Conservation (phyloP, 495 filamentous ascomycete genomes). For the Penicillium canariense region DNA sequence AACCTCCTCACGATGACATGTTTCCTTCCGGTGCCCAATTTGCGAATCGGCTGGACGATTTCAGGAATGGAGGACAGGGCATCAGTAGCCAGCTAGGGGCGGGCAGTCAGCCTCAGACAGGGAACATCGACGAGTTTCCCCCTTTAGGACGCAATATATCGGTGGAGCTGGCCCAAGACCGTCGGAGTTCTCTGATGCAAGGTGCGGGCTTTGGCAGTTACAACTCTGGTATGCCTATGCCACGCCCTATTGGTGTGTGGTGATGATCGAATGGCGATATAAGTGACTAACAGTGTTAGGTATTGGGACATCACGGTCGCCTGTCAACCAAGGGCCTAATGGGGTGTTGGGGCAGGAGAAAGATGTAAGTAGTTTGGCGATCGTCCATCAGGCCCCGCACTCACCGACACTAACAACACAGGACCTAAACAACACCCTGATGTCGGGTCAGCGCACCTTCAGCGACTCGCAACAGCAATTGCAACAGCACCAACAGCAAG, state of each 20-base stretch:
- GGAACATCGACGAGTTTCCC: constrained; percentile 79
- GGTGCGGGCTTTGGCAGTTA: constrained; percentile 62
- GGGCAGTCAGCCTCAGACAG: constrained; percentile 60
- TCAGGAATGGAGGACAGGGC: constrained; percentile 58
- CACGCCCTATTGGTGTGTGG: constrained; percentile 20
- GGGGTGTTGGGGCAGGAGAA: constrained; percentile 44
- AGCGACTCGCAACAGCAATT: constrained; percentile 35
- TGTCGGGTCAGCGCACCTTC: constrained; percentile 36
- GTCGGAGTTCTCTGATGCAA: constrained; percentile 61
- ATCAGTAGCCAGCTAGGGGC: constrained; percentile 55
- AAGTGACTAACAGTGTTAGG: constrained; percentile 27
- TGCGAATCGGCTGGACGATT: constrained; percentile 55
- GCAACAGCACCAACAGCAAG: constrained; percentile 39
- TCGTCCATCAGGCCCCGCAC: constrained; percentile 19
- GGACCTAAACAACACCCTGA: constrained; percentile 35
- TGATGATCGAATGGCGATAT: not conserved
- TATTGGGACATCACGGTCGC: constrained; percentile 43
- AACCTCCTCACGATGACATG: constrained; percentile 56
- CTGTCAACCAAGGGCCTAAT: constrained; percentile 40
- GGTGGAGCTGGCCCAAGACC: constrained; percentile 71
- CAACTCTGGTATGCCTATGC: constrained; percentile 36
- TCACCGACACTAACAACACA: constrained; percentile 19
- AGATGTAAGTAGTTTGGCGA: constrained; percentile 32
- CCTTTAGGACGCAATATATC: constrained; percentile 68
- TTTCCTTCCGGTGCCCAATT: constrained; percentile 53